phyloP scores from a whole-genome alignment of 495 filamentous ascomycete genomes.

The Cercophora scortea region DNA sequence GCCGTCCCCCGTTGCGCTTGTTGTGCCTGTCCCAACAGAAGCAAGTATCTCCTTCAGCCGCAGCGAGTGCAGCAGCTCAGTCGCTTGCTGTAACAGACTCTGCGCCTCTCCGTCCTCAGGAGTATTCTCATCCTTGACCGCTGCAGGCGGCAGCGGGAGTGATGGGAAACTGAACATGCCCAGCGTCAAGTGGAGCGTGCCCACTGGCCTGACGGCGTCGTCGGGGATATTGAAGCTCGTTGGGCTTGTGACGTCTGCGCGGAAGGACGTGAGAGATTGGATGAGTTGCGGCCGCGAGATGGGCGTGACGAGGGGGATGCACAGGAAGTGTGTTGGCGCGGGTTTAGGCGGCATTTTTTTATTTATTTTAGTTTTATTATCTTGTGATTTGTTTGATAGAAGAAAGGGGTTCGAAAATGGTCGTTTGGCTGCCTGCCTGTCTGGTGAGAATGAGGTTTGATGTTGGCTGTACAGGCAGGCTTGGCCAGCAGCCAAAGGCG shows the following conservation, averaged over 20 bases:
- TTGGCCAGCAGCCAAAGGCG: no score
- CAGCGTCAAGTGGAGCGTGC: constrained; percentile 77
- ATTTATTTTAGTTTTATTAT: neutral
- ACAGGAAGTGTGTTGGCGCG: constrained; percentile 79
- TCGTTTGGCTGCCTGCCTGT: no score
- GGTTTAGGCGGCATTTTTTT: constrained; percentile 7
- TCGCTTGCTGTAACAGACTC: constrained; percentile 45
- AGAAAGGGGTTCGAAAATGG: no score
- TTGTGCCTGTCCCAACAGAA: constrained; percentile 2
- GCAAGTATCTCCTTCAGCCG: constrained; percentile 44
- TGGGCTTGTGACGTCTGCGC: constrained; percentile 39
- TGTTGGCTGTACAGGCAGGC: no score
- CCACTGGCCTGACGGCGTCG: constrained; percentile 66
- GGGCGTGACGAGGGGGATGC: constrained; percentile 65
- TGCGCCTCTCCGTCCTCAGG: neutral
- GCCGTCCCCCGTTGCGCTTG: no score
- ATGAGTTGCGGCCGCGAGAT: constrained; percentile 57
- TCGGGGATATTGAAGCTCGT: constrained; percentile 32
- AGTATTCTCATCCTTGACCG: constrained; percentile 5
- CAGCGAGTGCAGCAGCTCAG: constrained; percentile 45
- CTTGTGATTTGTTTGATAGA: neutral
- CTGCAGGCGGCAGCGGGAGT: constrained; percentile 17
- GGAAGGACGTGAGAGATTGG: constrained; percentile 52
- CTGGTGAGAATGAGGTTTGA: no score
- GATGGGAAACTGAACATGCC: constrained; percentile 72